phyloP scores from a whole-genome alignment of 192 early-diverging fungal species.

The Paraglomus brasilianum region DNA sequence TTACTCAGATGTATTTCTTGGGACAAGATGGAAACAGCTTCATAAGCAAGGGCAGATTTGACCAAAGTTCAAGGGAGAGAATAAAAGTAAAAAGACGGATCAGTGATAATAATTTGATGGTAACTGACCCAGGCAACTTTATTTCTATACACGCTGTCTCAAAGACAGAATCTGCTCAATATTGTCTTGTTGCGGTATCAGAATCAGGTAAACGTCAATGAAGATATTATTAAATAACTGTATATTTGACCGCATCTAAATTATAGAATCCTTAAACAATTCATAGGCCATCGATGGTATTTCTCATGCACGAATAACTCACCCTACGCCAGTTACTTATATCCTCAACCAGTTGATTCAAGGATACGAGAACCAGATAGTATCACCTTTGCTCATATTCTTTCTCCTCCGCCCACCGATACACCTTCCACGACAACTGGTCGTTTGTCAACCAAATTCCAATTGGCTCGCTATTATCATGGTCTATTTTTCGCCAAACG shows the following conservation, averaged over 20 bases:
- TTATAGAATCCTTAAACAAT: too few species aligned
- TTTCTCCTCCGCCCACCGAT: constrained; percentile 7
- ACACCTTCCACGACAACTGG: neutral
- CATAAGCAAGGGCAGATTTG: neutral
- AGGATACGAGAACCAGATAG: constrained; percentile 17
- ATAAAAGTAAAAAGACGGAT: neutral
- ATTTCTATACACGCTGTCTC: constrained; percentile 17
- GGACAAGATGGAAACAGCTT: neutral
- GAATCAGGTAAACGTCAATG: neutral
- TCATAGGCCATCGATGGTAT: constrained; percentile 28
- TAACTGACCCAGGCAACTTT: constrained; percentile 1
- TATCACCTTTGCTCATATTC: constrained; percentile 13
- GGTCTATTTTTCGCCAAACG: constrained; percentile 26
- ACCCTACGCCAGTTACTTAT: neutral
- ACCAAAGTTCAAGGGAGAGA: neutral
- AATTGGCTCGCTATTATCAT: constrained; percentile 15
- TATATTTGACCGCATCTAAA: too few species aligned
- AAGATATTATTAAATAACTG: too few species aligned
- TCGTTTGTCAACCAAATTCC: neutral
- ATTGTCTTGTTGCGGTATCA: constrained; percentile 18
- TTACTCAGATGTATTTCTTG: neutral
- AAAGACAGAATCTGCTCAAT: constrained; percentile 21
- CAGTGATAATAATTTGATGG: neutral
- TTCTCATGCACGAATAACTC: constrained; percentile 18
- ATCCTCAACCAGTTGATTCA: neutral